Conservation (phyloP, 2,329 filamentous ascomycete genomes). For the Trichoderma koningiopsis region DNA sequence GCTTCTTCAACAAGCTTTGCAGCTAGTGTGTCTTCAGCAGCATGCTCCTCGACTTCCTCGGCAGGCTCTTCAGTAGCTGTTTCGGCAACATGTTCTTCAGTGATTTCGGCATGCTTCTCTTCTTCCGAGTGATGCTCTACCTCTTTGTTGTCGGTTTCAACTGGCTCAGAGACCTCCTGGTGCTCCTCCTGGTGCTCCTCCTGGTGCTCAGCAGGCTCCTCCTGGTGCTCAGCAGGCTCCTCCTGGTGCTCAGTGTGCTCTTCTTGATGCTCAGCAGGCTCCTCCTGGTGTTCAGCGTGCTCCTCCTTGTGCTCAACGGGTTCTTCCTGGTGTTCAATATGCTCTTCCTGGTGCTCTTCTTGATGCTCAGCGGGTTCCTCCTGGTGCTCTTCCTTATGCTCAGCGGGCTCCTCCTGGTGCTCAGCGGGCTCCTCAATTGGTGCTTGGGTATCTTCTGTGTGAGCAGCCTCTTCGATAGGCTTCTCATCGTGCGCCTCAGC, state of each 20-base stretch:
- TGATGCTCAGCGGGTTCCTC: no score
- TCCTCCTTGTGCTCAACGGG: no score
- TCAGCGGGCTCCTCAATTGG: background rate
- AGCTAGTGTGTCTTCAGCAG: background rate
- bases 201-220: background rate
- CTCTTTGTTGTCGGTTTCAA: constrained; percentile 10
- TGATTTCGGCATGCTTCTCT: background rate
- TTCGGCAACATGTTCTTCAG: background rate
- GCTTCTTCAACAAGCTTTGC: constrained; percentile 6
- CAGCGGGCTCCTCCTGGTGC: background rate
- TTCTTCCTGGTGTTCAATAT: no score
- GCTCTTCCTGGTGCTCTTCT: background rate
- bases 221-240: background rate
- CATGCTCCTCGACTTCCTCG: background rate
- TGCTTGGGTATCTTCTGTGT: constrained; percentile 4
- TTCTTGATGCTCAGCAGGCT: background rate
- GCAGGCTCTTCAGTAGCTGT: background rate
- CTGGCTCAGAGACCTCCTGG: background rate
- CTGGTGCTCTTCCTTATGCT: background rate
- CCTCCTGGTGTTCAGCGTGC: background rate
- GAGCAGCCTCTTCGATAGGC: constrained; percentile 14
- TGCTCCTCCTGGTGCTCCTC: constrained; percentile 8
- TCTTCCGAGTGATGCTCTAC: background rate
- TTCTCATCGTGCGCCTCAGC: constrained; percentile 24
- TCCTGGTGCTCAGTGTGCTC: background rate